Evolutionary conservation across 2,329 filamentous ascomycete genomes (phyloP).

Genomic region (Trichothecium roseum): DNA sequence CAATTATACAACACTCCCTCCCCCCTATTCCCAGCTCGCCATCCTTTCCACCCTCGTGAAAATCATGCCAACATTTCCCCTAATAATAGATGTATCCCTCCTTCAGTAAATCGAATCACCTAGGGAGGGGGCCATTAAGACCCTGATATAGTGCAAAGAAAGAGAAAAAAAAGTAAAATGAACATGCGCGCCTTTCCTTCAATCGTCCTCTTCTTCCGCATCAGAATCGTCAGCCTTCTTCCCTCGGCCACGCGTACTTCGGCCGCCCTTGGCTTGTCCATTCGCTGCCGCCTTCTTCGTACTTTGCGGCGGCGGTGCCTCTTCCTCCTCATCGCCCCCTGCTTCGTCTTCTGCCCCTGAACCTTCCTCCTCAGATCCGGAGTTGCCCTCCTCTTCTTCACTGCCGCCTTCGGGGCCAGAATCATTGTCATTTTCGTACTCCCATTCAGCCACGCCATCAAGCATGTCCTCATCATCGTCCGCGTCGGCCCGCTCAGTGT

Average conservation of each 20-base stretch:
- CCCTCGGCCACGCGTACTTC: slow-evolving; percentile 10
- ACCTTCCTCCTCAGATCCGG: slow-evolving; percentile 5
- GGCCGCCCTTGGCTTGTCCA: background rate
- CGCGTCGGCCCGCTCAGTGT: slow-evolving; percentile 45
- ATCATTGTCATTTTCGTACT: slow-evolving; percentile 30
- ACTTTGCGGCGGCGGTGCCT: background rate
- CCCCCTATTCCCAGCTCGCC: too few species aligned
- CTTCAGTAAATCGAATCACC: too few species aligned
- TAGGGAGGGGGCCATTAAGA: too few species aligned
- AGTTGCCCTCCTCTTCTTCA: slow-evolving; percentile 5
- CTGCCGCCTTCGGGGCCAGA: slow-evolving; percentile 8
- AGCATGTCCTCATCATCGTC: slow-evolving; percentile 54
- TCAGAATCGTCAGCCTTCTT: slow-evolving; percentile 14
- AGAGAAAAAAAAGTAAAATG: too few species aligned
- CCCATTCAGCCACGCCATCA: slow-evolving; percentile 49
- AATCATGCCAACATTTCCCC: too few species aligned
- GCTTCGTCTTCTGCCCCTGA: slow-evolving; percentile 5
- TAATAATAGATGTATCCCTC: too few species aligned
- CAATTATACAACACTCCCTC: too few species aligned
- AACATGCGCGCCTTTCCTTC: slow-evolving; percentile 4
- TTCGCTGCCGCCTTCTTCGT: background rate
- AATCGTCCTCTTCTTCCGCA: slow-evolving; percentile 10
- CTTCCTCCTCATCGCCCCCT: slow-evolving; percentile 11
- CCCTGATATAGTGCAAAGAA: too few species aligned
- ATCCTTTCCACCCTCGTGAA: too few species aligned